A percentile compares a stretch with the other conserved stretches of the same genome.
Conservation (phyloP, 2,329 filamentous ascomycete species). For the Dryadomyces quercivorus region DNA sequence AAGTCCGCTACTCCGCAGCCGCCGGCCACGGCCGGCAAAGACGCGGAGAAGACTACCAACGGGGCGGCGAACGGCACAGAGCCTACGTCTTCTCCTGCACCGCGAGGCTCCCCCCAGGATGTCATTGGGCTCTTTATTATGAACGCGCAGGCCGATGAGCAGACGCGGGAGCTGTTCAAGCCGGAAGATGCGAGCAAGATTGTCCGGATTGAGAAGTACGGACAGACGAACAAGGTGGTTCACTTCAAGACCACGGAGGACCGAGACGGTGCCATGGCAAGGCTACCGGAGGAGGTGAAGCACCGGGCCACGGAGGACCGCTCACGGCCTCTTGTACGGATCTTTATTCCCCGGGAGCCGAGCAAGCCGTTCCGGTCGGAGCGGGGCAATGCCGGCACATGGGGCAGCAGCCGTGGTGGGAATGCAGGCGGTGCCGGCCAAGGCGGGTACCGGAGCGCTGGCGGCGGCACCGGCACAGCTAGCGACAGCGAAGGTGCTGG, state of each 20-base stretch:
- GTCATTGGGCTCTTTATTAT: conserved; percentile 83
- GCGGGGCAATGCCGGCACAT: conserved; percentile 51
- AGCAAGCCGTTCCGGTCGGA: conserved; percentile 34
- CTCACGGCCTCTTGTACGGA: conserved; percentile 69
- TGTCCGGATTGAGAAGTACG: conserved; percentile 64
- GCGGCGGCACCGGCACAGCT: conserved; percentile 67
- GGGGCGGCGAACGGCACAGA: conserved; percentile 41
- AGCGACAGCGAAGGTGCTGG: conserved; percentile 50
- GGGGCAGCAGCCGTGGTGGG: conserved; percentile 51
- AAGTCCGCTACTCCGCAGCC: conserved; percentile 38
- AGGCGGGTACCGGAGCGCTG: conserved; percentile 76
- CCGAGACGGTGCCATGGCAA: conserved; percentile 65
- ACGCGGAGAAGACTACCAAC: conserved; percentile 47
- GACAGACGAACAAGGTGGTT: conserved; percentile 70
- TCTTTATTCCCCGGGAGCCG: conserved; percentile 50
- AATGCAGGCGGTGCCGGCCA: conserved; percentile 33
- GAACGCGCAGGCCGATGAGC: conserved; percentile 72
- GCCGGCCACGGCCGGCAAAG: conserved; percentile 34
- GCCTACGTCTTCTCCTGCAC: conserved; percentile 41
- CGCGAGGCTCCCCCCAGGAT: conserved; percentile 48
- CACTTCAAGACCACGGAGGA: conserved; percentile 73
- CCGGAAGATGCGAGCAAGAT: conserved; percentile 79
- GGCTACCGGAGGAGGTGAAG: conserved; percentile 65
- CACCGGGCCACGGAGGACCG: conserved; percentile 59
- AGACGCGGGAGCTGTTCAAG: conserved; percentile 67